These are phyloP conservation scores for Talaromyces sp. DNA, from an alignment of 2,329 filamentous ascomycete genomes.

Conservation along the genomic window DNA sequence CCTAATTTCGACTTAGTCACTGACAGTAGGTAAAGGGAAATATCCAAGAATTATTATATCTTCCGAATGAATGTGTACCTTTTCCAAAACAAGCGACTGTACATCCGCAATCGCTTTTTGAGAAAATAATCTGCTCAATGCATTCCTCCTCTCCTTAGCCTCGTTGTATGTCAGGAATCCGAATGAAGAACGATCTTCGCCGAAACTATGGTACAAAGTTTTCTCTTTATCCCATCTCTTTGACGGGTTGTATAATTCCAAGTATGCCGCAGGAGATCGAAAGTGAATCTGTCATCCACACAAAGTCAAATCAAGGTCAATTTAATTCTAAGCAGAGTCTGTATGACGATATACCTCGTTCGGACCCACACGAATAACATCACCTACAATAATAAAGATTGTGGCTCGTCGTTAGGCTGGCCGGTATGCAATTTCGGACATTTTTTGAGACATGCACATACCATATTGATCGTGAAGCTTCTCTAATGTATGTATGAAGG, in stretches of 20 bases:
- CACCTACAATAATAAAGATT: slow-evolving; percentile 9
- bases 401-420: too few relatives aligned
- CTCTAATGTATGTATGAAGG: slow-evolving; percentile 19
- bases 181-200: slow-evolving; percentile 23
- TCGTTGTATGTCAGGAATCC: slow-evolving; percentile 20
- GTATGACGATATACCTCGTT: slow-evolving; percentile 20
- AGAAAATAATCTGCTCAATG: slow-evolving; percentile 21
- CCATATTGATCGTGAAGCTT: slow-evolving; percentile 22
- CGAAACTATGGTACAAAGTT: slow-evolving; percentile 24
- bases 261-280: slow-evolving; percentile 20
- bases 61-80: slow-evolving; percentile 17
- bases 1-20: slow-evolving; percentile 7
- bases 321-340: neutral
- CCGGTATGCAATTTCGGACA: neutral
- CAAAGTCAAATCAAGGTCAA: neutral
- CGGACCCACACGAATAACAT: slow-evolving; percentile 24
- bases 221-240: slow-evolving; percentile 26
- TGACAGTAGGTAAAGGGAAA: neutral
- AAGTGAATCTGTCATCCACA: slow-evolving; percentile 23
- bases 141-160: slow-evolving; percentile 23
- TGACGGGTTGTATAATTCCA: slow-evolving; percentile 23
- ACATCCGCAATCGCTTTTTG: slow-evolving; percentile 20
- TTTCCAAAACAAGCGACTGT: slow-evolving; percentile 22
- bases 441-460: neutral
- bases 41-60: neutral